These are phyloP conservation scores for Maudiozyma bulderi DNA, from an alignment of 805 yeast species.

Conservation along the genomic window DNA sequence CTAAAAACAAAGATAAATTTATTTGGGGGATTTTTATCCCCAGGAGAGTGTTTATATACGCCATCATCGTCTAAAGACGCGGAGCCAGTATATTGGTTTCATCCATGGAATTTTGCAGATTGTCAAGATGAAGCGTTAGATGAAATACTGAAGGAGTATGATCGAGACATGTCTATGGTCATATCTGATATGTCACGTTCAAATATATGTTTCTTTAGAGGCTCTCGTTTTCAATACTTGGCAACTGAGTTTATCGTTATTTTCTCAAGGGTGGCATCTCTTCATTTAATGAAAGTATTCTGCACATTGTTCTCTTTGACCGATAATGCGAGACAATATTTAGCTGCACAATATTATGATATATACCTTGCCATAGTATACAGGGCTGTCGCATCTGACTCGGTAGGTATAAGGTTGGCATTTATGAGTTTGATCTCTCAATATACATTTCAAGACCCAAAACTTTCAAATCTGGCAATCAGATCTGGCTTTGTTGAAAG, in stretches of 20 bases:
- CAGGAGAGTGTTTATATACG: constrained; percentile 9
- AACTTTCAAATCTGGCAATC: constrained; percentile 21
- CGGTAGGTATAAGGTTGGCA: constrained; percentile 15
- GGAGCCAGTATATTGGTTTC: constrained; percentile 12
- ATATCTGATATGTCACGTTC: constrained; percentile 7
- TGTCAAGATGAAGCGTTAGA: constrained; percentile 8
- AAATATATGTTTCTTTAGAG: constrained; percentile 26
- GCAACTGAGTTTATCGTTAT: constrained; percentile 17
- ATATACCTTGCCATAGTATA: constrained; percentile 50
- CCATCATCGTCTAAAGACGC: neutral
- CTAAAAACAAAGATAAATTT: constrained; percentile 14
- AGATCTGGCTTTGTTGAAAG: constrained; percentile 23
- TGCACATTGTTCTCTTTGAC: constrained; percentile 17
- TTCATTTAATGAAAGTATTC: constrained; percentile 15
- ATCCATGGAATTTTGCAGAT: constrained; percentile 20
- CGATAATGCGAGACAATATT: constrained; percentile 46
- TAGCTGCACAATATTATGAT: constrained; percentile 62
- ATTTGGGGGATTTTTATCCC: constrained; percentile 23
- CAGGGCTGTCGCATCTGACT: constrained; percentile 21
- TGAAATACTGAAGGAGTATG: constrained; percentile 16
- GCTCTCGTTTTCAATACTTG: constrained; percentile 35
- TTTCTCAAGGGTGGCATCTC: constrained; percentile 14
- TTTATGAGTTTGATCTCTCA: constrained; percentile 24
- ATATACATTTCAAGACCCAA: constrained; percentile 25
- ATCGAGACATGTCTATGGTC: constrained; percentile 14